A percentile compares a stretch with the other conserved stretches of the same genome.
These are phyloP conservation scores for Barbarea vulgaris DNA, from an alignment of 345 rosid species.

Conservation along the genomic window DNA sequence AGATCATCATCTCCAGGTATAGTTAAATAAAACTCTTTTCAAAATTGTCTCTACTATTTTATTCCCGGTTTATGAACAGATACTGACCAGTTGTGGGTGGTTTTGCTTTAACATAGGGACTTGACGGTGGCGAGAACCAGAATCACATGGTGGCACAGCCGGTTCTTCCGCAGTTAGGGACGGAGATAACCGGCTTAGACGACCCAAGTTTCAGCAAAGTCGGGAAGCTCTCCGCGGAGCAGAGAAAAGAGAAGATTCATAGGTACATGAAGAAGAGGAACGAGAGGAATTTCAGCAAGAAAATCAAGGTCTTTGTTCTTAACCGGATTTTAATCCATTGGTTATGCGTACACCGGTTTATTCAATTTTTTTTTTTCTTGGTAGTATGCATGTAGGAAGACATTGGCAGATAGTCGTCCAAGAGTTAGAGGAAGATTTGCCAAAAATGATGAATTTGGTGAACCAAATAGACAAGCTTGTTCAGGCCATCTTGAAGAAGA, in stretches of 20 bases:
- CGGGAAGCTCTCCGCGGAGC: conserved; percentile 77
- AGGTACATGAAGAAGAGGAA: conserved; percentile 95
- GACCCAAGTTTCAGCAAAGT: conserved; percentile 67
- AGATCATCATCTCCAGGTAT: conserved; percentile 58
- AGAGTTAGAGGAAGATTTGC: conserved; percentile 97
- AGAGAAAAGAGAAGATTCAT: conserved; percentile 89
- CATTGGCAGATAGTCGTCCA: conserved; percentile 91
- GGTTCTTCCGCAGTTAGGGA: conserved; percentile 38
- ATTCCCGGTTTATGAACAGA: neutral
- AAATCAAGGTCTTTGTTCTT: conserved; percentile 69
- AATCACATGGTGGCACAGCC: conserved; percentile 32
- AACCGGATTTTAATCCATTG: conserved; percentile 13
- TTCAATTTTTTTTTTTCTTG: neutral
- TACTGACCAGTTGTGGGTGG: neutral
- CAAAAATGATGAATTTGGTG: conserved; percentile 78
- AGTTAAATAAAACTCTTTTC: neutral
- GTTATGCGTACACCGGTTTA: neutral
- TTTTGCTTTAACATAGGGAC: neutral
- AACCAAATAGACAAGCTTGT: conserved; percentile 52
- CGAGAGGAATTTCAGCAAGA: conserved; percentile 96
- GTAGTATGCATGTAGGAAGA: conserved; percentile 97
- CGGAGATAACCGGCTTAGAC: conserved; percentile 65
- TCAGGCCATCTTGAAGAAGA: conserved; percentile 75
- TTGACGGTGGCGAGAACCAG: conserved; percentile 35
- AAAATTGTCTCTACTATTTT: neutral